Percentiles rank a stretch among this genome's conserved stretches.
phyloP scores from a whole-genome alignment of 495 filamentous ascomycete species.

The Xylaria sp. region DNA sequence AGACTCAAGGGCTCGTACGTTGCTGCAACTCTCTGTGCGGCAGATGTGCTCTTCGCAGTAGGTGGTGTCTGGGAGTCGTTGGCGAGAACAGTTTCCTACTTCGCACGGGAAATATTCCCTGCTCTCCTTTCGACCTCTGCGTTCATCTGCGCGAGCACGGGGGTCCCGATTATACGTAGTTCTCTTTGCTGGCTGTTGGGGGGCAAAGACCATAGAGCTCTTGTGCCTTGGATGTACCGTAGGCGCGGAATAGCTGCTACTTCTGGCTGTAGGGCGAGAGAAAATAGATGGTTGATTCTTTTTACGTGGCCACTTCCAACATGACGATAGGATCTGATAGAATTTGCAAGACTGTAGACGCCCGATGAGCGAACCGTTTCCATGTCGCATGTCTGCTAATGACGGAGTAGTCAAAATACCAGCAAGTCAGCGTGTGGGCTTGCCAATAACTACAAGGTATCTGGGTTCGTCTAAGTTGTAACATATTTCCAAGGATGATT shows the following conservation, averaged over 20 bases:
- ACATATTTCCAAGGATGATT: not conserved
- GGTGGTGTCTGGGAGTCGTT: not conserved
- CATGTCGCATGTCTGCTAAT: not conserved
- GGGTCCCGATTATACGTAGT: not conserved
- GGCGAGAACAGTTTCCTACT: constrained; percentile 4
- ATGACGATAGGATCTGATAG: not conserved
- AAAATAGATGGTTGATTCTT: not conserved
- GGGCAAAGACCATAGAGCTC: not conserved
- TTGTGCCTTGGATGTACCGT: not conserved
- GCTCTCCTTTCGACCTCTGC: not conserved
- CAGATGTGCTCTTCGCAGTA: constrained; percentile 14
- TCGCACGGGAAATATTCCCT: not conserved
- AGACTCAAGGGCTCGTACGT: constrained; percentile 6
- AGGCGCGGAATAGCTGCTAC: not conserved
- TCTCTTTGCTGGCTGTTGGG: not conserved
- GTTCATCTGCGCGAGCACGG: too few species aligned
- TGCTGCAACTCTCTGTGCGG: not conserved
- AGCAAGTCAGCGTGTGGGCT: not conserved
- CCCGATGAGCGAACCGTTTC: not conserved
- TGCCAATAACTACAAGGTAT: not conserved
- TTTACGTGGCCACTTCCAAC: not conserved
- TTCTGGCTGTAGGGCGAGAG: not conserved
- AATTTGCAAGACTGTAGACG: not conserved
- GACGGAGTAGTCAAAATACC: not conserved
- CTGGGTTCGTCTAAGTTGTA: not conserved